These are phyloP conservation scores for Setaria italica DNA, from an alignment of 202 grass and related monocot genomes.

Conservation along the genomic window DNA sequence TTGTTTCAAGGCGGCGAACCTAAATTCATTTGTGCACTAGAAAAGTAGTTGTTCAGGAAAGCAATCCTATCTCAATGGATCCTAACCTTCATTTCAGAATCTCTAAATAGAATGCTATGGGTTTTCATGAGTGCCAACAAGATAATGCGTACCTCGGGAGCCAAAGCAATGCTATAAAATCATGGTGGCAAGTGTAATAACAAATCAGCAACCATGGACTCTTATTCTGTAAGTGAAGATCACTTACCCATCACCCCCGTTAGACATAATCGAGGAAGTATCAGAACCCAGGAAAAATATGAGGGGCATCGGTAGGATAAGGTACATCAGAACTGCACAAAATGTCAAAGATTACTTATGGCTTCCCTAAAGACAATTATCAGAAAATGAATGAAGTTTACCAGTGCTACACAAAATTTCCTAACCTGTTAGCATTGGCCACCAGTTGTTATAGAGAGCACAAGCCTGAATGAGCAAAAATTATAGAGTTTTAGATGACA, in stretches of 20 bases:
- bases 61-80: not conserved
- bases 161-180: not conserved
- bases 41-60: not conserved
- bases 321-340: constrained; percentile 84
- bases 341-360: constrained; percentile 15
- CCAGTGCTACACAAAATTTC: not conserved
- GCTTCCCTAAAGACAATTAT: not conserved
- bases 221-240: not conserved
- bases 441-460: constrained; percentile 93
- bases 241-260: constrained; percentile 67
- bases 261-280: constrained; percentile 59
- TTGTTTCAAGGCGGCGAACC: not conserved
- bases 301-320: constrained; percentile 91
- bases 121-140: not conserved
- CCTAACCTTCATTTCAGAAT: not conserved
- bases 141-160: not conserved
- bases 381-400: not conserved
- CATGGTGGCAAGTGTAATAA: not conserved
- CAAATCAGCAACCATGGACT: not conserved
- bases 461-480: constrained; percentile 69
- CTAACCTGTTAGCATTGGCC: constrained; percentile 98
- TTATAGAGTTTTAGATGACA: constrained; percentile 4
- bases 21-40: not conserved
- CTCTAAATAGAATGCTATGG: not conserved
- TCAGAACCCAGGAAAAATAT: constrained; percentile 78